Conservation (phyloP, 495 filamentous ascomycete species). For the Trichoderma gamsii region DNA sequence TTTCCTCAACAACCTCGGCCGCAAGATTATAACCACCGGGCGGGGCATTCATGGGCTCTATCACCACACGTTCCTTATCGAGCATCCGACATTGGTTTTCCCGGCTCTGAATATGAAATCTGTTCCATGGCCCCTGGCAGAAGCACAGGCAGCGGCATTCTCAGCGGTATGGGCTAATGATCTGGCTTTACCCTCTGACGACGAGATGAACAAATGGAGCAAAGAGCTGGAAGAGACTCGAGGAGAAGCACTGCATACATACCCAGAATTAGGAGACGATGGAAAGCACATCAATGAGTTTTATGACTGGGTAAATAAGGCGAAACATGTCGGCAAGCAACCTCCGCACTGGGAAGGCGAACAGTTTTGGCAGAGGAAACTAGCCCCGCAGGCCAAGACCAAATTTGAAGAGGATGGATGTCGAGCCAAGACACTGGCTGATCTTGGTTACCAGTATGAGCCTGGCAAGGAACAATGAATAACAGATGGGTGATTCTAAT, state of each 20-base stretch:
- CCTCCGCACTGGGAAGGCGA: constrained; percentile 62
- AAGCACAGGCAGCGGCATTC: constrained; percentile 73
- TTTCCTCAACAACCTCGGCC: constrained; percentile 52
- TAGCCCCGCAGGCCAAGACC: constrained; percentile 40
- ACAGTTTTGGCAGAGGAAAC: constrained; percentile 52
- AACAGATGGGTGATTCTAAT: not conserved
- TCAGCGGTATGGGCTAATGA: constrained; percentile 67
- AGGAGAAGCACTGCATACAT: constrained; percentile 50
- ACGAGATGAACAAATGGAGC: constrained; percentile 61
- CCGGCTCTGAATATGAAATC: constrained; percentile 69
- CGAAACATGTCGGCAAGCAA: constrained; percentile 48
- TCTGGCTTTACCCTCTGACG: constrained; percentile 53
- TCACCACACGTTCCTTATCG: constrained; percentile 69
- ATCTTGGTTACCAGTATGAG: constrained; percentile 38
- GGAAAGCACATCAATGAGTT: constrained; percentile 71
- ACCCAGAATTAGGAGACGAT: constrained; percentile 48
- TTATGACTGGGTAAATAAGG: constrained; percentile 52
- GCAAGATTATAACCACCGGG: constrained; percentile 59
- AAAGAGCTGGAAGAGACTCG: constrained; percentile 25
- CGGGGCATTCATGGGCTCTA: constrained; percentile 63
- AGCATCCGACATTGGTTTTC: constrained; percentile 74
- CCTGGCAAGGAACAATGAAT: constrained; percentile 29
- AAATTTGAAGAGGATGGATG: constrained; percentile 38
- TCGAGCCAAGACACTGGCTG: constrained; percentile 35
- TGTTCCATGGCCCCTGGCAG: constrained; percentile 73